A percentile compares a stretch with the other conserved stretches of the same genome.
These are phyloP conservation scores for Aspergillus niger DNA, from an alignment of 2,329 filamentous ascomycete species.

Conservation along the genomic window DNA sequence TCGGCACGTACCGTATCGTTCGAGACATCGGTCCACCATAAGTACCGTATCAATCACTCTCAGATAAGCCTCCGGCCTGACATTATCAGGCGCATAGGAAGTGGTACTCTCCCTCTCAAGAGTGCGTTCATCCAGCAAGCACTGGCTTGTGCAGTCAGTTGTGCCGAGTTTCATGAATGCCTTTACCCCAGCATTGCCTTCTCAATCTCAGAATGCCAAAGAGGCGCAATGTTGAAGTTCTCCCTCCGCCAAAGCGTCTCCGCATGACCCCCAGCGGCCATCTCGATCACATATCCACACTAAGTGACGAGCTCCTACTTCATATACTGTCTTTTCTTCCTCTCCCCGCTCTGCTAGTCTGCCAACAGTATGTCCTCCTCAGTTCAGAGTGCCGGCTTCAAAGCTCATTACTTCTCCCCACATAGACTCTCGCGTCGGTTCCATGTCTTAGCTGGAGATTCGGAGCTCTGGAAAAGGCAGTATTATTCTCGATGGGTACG, in stretches of 20 bases:
- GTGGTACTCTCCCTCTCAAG: background rate
- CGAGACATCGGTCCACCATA: background rate
- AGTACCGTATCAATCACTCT: background rate
- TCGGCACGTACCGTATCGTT: background rate
- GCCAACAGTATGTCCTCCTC: slow-evolving; percentile 55
- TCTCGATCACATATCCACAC: slow-evolving; percentile 65
- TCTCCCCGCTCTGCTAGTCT: slow-evolving; percentile 66
- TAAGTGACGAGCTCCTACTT: slow-evolving; percentile 87
- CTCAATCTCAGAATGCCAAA: slow-evolving; percentile 35
- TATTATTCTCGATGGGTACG: slow-evolving; percentile 88
- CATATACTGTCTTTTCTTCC: slow-evolving; percentile 79
- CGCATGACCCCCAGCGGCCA: slow-evolving; percentile 29
- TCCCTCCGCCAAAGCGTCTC: slow-evolving; percentile 48
- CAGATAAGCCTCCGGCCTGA: slow-evolving; percentile 13
- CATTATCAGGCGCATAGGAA: background rate
- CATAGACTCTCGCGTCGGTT: slow-evolving; percentile 67
- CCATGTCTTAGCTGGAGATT: slow-evolving; percentile 71
- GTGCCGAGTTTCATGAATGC: background rate
- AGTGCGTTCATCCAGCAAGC: background rate
- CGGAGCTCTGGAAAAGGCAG: slow-evolving; percentile 85
- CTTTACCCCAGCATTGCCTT: background rate
- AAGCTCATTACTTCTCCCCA: background rate
- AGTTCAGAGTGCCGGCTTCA: background rate
- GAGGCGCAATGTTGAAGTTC: slow-evolving; percentile 27
- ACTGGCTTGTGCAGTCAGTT: background rate